Evolutionary conservation across 805 yeast species (phyloP).

Genomic region (Saturnispora besseyi): DNA sequence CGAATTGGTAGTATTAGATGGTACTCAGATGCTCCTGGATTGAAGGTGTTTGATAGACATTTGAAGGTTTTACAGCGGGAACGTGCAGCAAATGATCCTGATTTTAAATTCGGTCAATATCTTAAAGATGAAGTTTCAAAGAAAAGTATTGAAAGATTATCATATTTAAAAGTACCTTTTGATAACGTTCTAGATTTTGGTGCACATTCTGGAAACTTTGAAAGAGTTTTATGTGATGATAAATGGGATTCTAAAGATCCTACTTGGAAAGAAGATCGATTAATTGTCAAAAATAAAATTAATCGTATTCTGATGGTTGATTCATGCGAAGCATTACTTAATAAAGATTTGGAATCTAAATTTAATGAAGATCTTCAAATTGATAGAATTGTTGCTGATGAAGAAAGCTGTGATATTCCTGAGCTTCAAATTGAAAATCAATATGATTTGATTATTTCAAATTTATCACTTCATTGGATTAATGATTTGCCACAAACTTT

Average conservation of each 20-base stretch:
- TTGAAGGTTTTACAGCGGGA: slow-evolving; percentile 56
- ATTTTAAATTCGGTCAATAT: slow-evolving; percentile 55
- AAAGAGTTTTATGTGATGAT: slow-evolving; percentile 27
- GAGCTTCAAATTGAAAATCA: slow-evolving; percentile 30
- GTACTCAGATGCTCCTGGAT: slow-evolving; percentile 6
- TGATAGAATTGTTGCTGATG: slow-evolving; percentile 52
- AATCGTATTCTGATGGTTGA: slow-evolving; percentile 59
- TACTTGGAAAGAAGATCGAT: slow-evolving; percentile 43
- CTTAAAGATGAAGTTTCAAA: slow-evolving; percentile 65
- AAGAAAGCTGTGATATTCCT: slow-evolving; percentile 47
- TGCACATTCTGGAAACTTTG: slow-evolving; percentile 54
- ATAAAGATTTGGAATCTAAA: slow-evolving; percentile 39
- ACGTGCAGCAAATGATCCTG: slow-evolving; percentile 37
- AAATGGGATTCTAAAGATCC: slow-evolving; percentile 28
- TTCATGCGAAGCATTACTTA: slow-evolving; percentile 43
- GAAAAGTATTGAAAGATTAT: slow-evolving; percentile 64
- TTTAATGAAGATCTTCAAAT: slow-evolving; percentile 39
- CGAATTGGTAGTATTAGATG: neutral
- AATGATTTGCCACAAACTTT: slow-evolving; percentile 71
- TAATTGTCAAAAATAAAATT: slow-evolving; percentile 43
- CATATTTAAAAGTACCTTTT: slow-evolving; percentile 61
- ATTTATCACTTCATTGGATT: slow-evolving; percentile 74
- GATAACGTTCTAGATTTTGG: slow-evolving; percentile 62
- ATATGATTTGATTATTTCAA: slow-evolving; percentile 67
- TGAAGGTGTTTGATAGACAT: slow-evolving; percentile 50